A percentile compares a stretch with the other conserved stretches of the same genome.
Conservation (phyloP, 176 grass and related monocot species). For the Dendrocalamus sinicus region DNA sequence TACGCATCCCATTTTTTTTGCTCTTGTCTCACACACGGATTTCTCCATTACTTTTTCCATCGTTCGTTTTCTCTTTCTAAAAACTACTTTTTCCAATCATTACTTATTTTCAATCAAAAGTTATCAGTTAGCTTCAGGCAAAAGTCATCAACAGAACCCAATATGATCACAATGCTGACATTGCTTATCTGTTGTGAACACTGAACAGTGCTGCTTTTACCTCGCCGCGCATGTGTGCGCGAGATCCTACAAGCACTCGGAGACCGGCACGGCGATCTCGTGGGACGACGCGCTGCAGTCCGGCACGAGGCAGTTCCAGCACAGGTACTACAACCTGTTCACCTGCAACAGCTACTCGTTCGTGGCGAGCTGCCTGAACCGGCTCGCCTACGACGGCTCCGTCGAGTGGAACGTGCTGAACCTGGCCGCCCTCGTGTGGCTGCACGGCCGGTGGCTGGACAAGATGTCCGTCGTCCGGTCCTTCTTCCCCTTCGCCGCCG, state of each 20-base stretch:
- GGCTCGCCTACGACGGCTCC: constrained; percentile 64
- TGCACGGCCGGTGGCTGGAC: constrained; percentile 66
- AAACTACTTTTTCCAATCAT: no score
- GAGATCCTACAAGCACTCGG: constrained; percentile 63
- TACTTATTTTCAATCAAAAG: no score
- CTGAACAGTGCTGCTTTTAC: constrained; percentile 81
- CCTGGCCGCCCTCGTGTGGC: constrained; percentile 63
- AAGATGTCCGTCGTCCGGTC: constrained; percentile 58
- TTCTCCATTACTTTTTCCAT: no score
- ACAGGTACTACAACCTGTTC: constrained; percentile 87
- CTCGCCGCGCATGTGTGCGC: constrained; percentile 54
- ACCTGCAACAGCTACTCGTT: constrained; percentile 82
- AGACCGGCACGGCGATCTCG: constrained; percentile 60
- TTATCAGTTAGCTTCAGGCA: fast-evolving
- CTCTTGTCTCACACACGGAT: no score
- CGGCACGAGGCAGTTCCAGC: constrained; percentile 61
- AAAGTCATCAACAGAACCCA: no score
- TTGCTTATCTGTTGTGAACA: background rate
- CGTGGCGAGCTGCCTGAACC: constrained; percentile 69
- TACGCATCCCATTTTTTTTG: no score
- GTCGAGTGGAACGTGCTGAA: constrained; percentile 63
- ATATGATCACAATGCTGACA: background rate
- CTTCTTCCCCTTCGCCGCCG: constrained; percentile 54
- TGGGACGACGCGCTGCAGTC: constrained; percentile 71
- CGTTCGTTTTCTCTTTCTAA: no score